A percentile compares a stretch with the other conserved stretches of the same genome.
phyloP scores from a whole-genome alignment of 352 stramenopile genomes.

The Globisporangium viniferum region DNA sequence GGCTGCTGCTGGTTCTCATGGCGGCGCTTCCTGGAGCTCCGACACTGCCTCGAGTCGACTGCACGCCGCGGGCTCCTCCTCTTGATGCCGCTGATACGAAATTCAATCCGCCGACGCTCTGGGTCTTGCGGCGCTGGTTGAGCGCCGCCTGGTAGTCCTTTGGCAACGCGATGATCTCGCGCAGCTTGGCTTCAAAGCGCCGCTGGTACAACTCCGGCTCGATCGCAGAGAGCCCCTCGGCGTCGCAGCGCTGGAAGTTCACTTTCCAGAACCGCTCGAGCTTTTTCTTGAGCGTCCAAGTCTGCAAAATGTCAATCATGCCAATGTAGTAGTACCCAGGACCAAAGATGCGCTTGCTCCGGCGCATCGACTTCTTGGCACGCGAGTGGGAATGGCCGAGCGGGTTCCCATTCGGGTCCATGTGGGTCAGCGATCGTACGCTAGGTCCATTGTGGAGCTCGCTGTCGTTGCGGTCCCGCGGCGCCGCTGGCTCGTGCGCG shows the following conservation, averaged over 20 bases:
- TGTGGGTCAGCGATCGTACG: constrained; percentile 12
- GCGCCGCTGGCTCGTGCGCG: background rate
- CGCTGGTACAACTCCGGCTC: constrained; percentile 69
- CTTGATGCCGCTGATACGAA: background rate
- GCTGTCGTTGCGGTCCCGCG: constrained; percentile 9
- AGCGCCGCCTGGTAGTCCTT: constrained; percentile 36
- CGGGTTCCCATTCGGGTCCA: constrained; percentile 18
- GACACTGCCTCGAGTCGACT: background rate
- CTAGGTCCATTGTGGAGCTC: background rate
- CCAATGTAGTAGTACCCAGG: constrained; percentile 88
- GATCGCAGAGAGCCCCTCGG: constrained; percentile 81
- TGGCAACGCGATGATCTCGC: constrained; percentile 76
- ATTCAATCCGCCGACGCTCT: constrained; percentile 1
- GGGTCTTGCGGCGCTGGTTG: constrained; percentile 3
- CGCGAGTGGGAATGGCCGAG: constrained; percentile 21
- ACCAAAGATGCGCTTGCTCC: constrained; percentile 76
- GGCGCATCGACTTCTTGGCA: constrained; percentile 51
- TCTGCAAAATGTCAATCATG: constrained; percentile 90
- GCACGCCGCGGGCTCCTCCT: background rate
- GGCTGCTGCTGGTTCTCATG: background rate
- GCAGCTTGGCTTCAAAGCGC: constrained; percentile 81
- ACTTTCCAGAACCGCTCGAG: constrained; percentile 86
- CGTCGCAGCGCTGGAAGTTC: constrained; percentile 57
- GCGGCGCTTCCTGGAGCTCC: background rate
- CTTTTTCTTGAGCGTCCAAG: constrained; percentile 81